These are phyloP conservation scores for Penicillium ochrochloron DNA, from an alignment of 495 filamentous ascomycete species.

Conservation along the genomic window DNA sequence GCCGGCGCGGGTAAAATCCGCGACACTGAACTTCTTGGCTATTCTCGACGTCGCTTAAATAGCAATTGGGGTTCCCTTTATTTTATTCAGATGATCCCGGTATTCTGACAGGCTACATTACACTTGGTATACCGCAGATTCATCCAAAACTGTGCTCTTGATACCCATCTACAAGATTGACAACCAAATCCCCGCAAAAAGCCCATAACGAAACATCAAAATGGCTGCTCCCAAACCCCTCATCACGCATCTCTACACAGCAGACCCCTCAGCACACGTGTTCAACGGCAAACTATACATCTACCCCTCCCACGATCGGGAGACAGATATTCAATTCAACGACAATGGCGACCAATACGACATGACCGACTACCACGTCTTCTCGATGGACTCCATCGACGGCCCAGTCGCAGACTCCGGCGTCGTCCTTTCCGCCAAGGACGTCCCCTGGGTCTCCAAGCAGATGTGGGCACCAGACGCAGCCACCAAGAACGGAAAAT, in stretches of 20 bases:
- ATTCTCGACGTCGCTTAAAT: neutral
- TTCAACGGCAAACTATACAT: constrained; percentile 56
- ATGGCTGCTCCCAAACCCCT: constrained; percentile 41
- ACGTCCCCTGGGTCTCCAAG: constrained; percentile 52
- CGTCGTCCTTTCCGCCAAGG: constrained; percentile 40
- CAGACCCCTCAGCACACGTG: constrained; percentile 56
- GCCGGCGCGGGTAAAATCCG: constrained; percentile 3
- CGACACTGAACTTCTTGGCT: neutral
- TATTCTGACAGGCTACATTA: too few relatives aligned
- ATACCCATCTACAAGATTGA: neutral
- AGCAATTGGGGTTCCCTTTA: neutral
- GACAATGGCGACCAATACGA: constrained; percentile 85
- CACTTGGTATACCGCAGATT: neutral
- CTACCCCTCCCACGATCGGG: constrained; percentile 52
- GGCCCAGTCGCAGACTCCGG: constrained; percentile 50
- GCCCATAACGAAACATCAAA: neutral
- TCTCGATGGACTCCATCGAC: constrained; percentile 46
- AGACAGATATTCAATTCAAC: constrained; percentile 60
- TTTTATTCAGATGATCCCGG: neutral
- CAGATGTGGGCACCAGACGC: constrained; percentile 57
- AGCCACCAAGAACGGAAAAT: constrained; percentile 50
- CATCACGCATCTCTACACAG: constrained; percentile 69
- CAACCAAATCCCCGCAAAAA: neutral
- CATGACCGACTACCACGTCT: constrained; percentile 64
- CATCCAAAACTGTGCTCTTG: neutral